A percentile compares a stretch with the other conserved stretches of the same genome.
These are phyloP conservation scores for Toxoplasma gondii DNA, from an alignment of 169 alveolate genomes.

Conservation along the genomic window DNA sequence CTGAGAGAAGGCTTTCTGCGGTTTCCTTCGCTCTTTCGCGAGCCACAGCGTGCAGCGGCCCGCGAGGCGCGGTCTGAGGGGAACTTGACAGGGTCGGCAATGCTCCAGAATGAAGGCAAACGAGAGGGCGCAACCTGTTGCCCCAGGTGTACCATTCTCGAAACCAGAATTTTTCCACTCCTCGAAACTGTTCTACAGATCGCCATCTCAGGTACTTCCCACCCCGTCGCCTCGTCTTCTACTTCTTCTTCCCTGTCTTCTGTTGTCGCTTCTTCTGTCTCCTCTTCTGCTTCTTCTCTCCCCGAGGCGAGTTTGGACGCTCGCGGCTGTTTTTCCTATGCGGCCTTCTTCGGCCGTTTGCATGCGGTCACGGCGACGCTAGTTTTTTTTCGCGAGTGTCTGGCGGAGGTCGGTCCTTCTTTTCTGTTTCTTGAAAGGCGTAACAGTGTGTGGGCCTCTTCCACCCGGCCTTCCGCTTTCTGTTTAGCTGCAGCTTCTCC, in stretches of 20 bases:
- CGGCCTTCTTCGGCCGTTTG: neutral
- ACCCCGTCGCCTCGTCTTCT: neutral
- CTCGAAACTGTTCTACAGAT: neutral
- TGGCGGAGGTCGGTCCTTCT: neutral
- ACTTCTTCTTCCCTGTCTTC: no score
- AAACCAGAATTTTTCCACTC: neutral
- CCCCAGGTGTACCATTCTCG: neutral
- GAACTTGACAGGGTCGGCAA: neutral
- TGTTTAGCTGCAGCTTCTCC: no score
- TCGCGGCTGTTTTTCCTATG: neutral
- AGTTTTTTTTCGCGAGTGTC: neutral
- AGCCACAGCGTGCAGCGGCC: neutral
- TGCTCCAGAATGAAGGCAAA: neutral
- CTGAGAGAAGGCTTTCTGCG: neutral
- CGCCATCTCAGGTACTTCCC: neutral
- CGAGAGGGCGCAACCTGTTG: neutral
- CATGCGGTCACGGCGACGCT: neutral
- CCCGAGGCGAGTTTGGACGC: neutral
- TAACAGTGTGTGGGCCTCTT: neutral
- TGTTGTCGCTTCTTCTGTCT: no score
- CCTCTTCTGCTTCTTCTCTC: no score
- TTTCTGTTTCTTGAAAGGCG: neutral
- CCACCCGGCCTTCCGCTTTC: neutral
- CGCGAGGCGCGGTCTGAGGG: neutral
- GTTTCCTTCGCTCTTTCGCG: neutral